A percentile compares a stretch with the other conserved stretches of the same genome.
These are phyloP conservation scores for Conticribra guillardii DNA, from an alignment of 108 stramenopile genomes.

Conservation along the genomic window DNA sequence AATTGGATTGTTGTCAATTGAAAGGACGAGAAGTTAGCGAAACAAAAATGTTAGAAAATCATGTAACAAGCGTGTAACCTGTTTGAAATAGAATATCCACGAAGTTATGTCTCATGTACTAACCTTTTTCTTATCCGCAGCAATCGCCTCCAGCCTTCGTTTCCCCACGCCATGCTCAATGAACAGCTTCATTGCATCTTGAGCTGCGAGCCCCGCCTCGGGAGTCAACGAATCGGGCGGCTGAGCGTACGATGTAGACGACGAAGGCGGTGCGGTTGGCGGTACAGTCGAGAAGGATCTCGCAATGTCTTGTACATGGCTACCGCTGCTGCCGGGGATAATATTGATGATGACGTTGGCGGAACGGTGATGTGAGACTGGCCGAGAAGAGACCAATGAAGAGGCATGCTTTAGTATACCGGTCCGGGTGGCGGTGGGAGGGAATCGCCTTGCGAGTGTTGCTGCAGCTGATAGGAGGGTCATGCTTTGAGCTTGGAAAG, in stretches of 20 bases:
- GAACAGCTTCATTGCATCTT: conserved; percentile 60
- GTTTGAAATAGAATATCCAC: not conserved
- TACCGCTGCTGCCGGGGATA: too few relatives aligned
- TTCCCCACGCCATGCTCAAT: conserved; percentile 64
- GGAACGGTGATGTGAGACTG: too few relatives aligned
- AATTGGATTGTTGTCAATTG: not conserved
- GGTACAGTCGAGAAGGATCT: conserved; percentile 1
- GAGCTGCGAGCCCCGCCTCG: conserved; percentile 64
- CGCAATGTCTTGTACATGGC: too few relatives aligned
- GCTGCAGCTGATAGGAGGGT: too few relatives aligned
- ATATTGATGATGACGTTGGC: too few relatives aligned
- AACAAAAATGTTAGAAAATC: not conserved
- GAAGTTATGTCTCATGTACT: not conserved
- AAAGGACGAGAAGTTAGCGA: not conserved
- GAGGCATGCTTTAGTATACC: too few relatives aligned
- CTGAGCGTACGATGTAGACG: not conserved
- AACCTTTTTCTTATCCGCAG: conserved; percentile 24
- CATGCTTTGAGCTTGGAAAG: too few relatives aligned
- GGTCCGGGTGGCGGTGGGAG: too few relatives aligned
- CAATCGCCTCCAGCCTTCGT: conserved; percentile 55
- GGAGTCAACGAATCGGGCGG: conserved; percentile 55
- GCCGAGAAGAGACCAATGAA: too few relatives aligned
- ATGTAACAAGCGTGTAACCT: not conserved
- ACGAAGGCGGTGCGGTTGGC: not conserved
- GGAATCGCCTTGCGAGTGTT: too few relatives aligned